Evolutionary conservation across 225 moss, liverwort and hornwort species (phyloP), one percentile per base, ranked within the genome.

Genomic region (Rhytidiadelphus loreus): DNA sequence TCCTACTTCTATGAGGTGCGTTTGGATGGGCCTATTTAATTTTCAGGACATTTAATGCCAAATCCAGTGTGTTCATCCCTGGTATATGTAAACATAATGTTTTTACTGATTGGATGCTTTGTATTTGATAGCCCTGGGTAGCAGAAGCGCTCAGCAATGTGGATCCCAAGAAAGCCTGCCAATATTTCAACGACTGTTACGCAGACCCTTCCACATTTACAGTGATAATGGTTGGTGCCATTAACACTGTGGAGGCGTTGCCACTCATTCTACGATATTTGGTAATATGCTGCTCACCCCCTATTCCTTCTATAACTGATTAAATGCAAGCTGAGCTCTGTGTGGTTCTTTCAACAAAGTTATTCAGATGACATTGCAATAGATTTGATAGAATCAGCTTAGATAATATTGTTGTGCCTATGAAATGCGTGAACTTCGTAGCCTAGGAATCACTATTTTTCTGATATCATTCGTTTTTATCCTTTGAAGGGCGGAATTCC

Each of bases 141-240:
- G 90, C 88, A 53, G 86, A 86, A 81, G 85, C 90, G 37, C 89
- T 97, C 76, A 90, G 74, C 81, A 95, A 89, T 64, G 95, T 96
- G 88, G 89, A 97, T 90, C 90, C 95, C 22, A 95, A 94, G 90
- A 92, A 90, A 90, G 96, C 94, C 70, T 97, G 96, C 79, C 91
- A 93, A 79, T 97, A 96, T 88, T 96, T 94, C 78, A 93, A 87
- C 85, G 90, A 94, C 44, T 96, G 93, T 90, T 97, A 91, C 80
- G 89, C 83, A 87, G 96, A 97, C 89, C 97, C 97, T 52, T 94
- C 97, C 53, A 90, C 93, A 23, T 97, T 92, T 86, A 94, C 94
- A 23, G 92, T 97, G 65, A 93, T 93, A 28, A 91, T 97, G 86
- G 95, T 96, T 83, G 97, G 97, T 63, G 93, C 95, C 61, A 88